Conservation (phyloP, 768 basidiomycete species). For the Scleroderma bovista region DNA sequence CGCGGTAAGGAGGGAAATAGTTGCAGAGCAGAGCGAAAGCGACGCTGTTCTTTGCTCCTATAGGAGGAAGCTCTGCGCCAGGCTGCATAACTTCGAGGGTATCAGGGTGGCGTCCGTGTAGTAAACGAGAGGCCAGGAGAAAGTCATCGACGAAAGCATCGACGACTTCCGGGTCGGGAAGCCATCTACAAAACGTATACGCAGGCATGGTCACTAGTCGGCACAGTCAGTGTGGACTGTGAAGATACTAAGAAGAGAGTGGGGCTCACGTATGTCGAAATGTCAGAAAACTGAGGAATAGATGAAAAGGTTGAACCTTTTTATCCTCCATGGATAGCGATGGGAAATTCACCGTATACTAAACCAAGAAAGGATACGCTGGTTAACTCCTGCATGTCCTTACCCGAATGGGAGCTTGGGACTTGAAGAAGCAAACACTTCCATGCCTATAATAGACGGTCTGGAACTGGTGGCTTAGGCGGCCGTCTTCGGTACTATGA, state of each 20-base stretch:
- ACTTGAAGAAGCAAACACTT: too few species aligned
- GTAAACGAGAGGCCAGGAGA: background rate
- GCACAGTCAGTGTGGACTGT: background rate
- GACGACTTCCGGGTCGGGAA: constrained; percentile 13
- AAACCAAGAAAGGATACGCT: background rate
- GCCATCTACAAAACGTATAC: constrained; percentile 7
- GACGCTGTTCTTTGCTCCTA: background rate
- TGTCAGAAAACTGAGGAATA: background rate
- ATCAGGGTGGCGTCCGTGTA: background rate
- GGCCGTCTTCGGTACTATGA: too few species aligned
- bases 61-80: background rate
- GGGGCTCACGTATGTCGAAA: background rate
- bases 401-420: too few species aligned
- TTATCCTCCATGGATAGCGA: background rate
- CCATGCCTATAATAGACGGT: too few species aligned
- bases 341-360: background rate
- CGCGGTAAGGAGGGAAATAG: constrained; percentile 14
- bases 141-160: constrained; percentile 9
- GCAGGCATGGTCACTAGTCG: background rate
- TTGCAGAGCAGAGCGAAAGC: background rate
- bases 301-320: background rate
- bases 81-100: background rate
- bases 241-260: too few species aligned
- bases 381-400: too few species aligned
- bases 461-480: too few species aligned